Conservation (phyloP, 163 green algal species). For the Scenedesmus sp. region DNA sequence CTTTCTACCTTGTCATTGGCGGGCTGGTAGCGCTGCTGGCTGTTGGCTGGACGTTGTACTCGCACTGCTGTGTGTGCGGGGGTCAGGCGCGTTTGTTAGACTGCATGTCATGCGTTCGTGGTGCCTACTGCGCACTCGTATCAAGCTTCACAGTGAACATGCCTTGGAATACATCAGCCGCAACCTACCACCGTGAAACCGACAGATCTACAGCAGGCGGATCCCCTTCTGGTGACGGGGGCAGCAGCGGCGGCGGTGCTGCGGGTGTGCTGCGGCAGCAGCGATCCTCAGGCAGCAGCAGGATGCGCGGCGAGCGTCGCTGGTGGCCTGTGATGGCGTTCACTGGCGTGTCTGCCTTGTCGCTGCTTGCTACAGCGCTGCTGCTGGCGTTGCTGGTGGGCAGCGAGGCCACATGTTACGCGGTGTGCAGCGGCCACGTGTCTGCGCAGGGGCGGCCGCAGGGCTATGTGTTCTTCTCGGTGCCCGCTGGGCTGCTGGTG, state of each 20-base stretch:
- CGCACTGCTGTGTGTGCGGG: background rate
- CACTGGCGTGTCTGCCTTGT: background rate
- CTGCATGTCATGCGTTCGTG: background rate
- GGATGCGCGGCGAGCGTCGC: background rate
- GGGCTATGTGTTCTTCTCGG: background rate
- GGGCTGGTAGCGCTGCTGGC: background rate
- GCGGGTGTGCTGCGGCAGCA: background rate
- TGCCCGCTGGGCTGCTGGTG: background rate
- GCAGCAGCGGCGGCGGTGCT: background rate
- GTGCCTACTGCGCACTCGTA: background rate
- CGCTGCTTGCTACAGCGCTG: background rate
- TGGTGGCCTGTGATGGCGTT: background rate
- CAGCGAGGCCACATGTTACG: background rate
- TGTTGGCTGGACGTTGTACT: background rate
- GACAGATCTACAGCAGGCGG: background rate
- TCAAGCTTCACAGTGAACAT: slow-evolving; percentile 4
- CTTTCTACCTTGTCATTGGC: background rate
- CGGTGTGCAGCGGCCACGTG: background rate
- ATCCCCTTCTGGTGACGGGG: background rate
- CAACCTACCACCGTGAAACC: background rate
- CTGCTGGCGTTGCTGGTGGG: background rate
- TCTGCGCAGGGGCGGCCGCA: background rate
- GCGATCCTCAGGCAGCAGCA: background rate
- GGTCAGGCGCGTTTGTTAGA: background rate
- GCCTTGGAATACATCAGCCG: background rate